A percentile compares a stretch with the other conserved stretches of the same genome.
Evolutionary conservation across 352 stramenopile genomes (phyloP).

Genomic region (Thraustochytrium sp.): DNA sequence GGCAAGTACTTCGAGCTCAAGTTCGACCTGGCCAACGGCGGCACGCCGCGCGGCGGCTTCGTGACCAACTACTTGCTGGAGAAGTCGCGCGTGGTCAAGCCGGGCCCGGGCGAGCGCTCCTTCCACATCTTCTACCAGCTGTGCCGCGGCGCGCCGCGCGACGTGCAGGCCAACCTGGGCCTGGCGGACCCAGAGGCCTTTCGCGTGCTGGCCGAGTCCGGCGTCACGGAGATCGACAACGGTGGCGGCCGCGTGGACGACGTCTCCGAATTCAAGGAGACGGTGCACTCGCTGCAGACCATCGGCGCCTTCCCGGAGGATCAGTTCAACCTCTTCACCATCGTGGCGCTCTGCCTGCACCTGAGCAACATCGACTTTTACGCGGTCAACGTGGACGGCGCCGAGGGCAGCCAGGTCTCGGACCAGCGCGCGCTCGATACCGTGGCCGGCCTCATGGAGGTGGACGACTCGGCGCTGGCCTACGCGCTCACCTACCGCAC

Average conservation of each 20-base stretch:
- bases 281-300: conserved; percentile 53
- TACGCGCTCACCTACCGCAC: conserved; percentile 41
- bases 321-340: conserved; percentile 80
- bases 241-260: conserved; percentile 79
- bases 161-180: conserved; percentile 12
- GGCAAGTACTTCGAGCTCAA: conserved; percentile 95
- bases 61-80: conserved; percentile 71
- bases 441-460: conserved; percentile 33
- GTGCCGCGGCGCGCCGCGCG: conserved; percentile 44
- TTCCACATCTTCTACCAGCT: conserved; percentile 88
- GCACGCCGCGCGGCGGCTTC: conserved; percentile 43
- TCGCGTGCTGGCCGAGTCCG: neutral
- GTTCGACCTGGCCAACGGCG: conserved; percentile 69
- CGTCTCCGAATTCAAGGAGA: conserved; percentile 67
- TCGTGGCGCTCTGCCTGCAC: conserved; percentile 82
- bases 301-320: conserved; percentile 78
- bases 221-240: conserved; percentile 61
- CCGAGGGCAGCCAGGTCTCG: conserved; percentile 2
- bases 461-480: conserved; percentile 17
- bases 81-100: conserved; percentile 73
- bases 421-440: neutral
- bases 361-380: conserved; percentile 87
- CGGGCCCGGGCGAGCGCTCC: conserved; percentile 73
- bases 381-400: conserved; percentile 46
- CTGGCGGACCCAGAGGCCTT: neutral